phyloP scores from a whole-genome alignment of 1,139 yeast species.

The Kodamaea sp. region DNA sequence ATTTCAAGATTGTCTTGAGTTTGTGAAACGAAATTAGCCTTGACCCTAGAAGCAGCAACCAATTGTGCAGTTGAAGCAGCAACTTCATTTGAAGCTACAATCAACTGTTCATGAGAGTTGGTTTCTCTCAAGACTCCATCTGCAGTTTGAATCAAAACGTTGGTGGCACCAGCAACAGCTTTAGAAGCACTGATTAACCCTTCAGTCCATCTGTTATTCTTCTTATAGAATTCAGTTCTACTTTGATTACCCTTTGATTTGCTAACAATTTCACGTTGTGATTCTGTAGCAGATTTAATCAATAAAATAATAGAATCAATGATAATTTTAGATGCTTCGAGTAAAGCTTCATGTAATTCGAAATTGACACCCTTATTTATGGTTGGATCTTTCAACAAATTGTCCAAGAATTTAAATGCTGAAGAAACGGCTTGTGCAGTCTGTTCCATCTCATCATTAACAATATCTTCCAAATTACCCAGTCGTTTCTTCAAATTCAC shows the following conservation, averaged over 20 bases:
- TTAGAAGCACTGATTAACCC: constrained; percentile 90
- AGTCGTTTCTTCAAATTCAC: constrained; percentile 22
- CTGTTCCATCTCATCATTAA: constrained; percentile 65
- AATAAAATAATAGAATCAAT: constrained; percentile 74
- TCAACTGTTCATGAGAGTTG: constrained; percentile 76
- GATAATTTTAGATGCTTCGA: constrained; percentile 77
- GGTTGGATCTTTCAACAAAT: constrained; percentile 53
- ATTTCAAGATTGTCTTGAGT: constrained; percentile 72
- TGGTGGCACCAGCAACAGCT: constrained; percentile 83
- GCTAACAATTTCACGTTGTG: constrained; percentile 79
- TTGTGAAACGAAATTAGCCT: constrained; percentile 72
- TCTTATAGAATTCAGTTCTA: constrained; percentile 76
- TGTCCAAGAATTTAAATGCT: constrained; percentile 60
- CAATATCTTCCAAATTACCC: constrained; percentile 66
- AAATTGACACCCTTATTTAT: constrained; percentile 53
- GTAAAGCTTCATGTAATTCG: constrained; percentile 73
- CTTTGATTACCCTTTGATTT: constrained; percentile 66
- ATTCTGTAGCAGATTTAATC: constrained; percentile 73
- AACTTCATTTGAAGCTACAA: constrained; percentile 88
- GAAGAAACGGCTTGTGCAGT: constrained; percentile 68
- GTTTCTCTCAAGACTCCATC: constrained; percentile 70
- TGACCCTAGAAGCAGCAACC: constrained; percentile 89
- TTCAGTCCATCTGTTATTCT: constrained; percentile 91
- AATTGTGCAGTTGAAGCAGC: constrained; percentile 92
- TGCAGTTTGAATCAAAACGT: constrained; percentile 74